Evolutionary conservation across 768 basidiomycete genomes (phyloP).

Genomic region (Royoungia palumana): DNA sequence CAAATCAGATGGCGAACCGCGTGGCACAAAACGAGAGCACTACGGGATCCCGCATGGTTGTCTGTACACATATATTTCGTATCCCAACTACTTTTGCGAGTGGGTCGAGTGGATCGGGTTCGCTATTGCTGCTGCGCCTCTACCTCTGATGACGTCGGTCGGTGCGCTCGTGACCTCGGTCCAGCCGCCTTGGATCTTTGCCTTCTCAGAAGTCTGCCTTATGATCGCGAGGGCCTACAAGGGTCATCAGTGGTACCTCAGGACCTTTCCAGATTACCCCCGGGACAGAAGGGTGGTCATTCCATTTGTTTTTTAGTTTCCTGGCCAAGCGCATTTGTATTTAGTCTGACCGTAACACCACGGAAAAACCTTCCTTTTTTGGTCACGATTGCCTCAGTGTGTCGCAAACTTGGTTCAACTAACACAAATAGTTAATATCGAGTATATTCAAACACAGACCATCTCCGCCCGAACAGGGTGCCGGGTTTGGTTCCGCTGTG

Average conservation of each 20-base stretch:
- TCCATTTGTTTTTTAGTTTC: constrained; percentile 73
- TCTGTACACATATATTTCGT: constrained; percentile 76
- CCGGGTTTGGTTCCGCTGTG: neutral
- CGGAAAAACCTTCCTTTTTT: no score
- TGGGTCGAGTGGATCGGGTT: constrained; percentile 95
- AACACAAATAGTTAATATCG: no score
- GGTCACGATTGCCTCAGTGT: no score
- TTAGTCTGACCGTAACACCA: no score
- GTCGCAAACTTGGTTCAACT: no score
- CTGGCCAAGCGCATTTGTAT: no score
- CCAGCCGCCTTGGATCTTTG: constrained; percentile 79
- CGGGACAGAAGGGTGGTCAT: constrained; percentile 71
- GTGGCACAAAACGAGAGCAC: constrained; percentile 40
- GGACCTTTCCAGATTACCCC: constrained; percentile 80
- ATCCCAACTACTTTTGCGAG: constrained; percentile 92
- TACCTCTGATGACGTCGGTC: constrained; percentile 33
- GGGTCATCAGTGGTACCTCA: constrained; percentile 84
- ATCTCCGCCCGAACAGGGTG: constrained; percentile 14
- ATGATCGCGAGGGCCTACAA: constrained; percentile 83
- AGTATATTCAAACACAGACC: no score
- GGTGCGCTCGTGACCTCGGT: constrained; percentile 43
- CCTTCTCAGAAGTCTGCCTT: constrained; percentile 62
- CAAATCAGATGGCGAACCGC: constrained; percentile 26
- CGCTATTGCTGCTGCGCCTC: constrained; percentile 67
- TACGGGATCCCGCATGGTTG: constrained; percentile 81